Evolutionary conservation across 768 basidiomycete genomes (phyloP).

Genomic region (Podaxis sp.): DNA sequence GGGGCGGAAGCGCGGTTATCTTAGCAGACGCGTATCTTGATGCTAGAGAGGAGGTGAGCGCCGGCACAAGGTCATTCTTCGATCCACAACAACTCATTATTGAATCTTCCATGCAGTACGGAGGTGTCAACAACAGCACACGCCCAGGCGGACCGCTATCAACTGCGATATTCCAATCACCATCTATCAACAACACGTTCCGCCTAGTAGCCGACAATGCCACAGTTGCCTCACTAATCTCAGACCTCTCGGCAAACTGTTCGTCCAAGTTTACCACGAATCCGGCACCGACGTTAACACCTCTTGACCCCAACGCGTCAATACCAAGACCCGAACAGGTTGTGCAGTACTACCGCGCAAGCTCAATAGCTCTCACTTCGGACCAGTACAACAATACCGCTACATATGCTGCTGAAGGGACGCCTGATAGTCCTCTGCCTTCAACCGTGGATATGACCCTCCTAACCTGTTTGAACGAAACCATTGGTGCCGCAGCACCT

Average conservation of each 20-base stretch:
- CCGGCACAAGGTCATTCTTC: not conserved
- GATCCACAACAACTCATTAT: not conserved
- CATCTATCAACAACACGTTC: conserved; percentile 33
- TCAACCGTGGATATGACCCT: conserved; percentile 14
- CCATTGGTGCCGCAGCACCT: conserved; percentile 19
- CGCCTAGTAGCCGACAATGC: conserved; percentile 43
- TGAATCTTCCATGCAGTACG: conserved; percentile 33
- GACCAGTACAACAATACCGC: conserved; percentile 62
- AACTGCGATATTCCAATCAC: conserved; percentile 40
- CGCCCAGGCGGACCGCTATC: conserved; percentile 45
- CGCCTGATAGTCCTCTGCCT: conserved; percentile 16
- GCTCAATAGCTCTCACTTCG: conserved; percentile 50
- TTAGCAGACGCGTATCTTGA: not conserved
- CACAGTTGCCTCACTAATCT: conserved; percentile 39
- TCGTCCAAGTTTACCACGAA: conserved; percentile 32
- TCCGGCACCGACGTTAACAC: conserved; percentile 31
- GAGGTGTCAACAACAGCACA: conserved; percentile 35
- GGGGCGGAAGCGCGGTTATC: conserved; percentile 29
- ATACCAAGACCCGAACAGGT: conserved; percentile 43
- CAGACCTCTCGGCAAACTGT: conserved; percentile 41
- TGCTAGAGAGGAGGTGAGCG: not conserved
- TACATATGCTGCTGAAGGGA: conserved; percentile 29
- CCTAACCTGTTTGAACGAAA: conserved; percentile 20
- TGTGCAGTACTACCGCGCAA: conserved; percentile 60
- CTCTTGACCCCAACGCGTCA: conserved; percentile 10